These are phyloP conservation scores for Cetradonia linearis DNA, from an alignment of 495 filamentous ascomycete genomes.

Conservation along the genomic window DNA sequence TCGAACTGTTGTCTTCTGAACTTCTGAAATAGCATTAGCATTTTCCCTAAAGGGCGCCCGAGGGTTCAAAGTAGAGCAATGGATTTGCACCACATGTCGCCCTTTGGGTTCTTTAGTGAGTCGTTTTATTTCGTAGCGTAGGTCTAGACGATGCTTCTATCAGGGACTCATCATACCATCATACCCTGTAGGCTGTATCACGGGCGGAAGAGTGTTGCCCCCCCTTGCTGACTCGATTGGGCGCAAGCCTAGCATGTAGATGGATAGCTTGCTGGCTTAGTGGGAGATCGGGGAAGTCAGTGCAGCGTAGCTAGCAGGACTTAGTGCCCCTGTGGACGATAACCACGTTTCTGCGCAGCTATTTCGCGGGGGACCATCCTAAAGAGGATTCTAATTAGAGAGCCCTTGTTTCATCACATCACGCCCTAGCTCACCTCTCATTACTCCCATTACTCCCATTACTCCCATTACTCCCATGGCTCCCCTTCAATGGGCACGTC, in stretches of 20 bases:
- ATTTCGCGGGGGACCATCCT: constrained; percentile 14
- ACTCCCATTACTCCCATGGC: constrained; percentile 1
- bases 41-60: background rate
- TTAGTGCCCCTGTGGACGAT: constrained; percentile 13
- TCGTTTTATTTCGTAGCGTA: background rate
- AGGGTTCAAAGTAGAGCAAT: constrained; percentile 5
- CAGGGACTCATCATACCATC: background rate
- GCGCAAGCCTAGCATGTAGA: background rate
- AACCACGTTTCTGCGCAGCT: constrained; percentile 18
- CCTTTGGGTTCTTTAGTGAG: background rate
- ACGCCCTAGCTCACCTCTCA: constrained; percentile 16
- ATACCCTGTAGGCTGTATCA: background rate
- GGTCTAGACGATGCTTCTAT: background rate
- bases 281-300: constrained; percentile 1
- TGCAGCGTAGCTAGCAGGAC: background rate
- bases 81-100: background rate
- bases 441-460: background rate
- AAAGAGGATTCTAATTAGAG: constrained; percentile 16
- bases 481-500: constrained; percentile 6
- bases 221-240: constrained; percentile 5
- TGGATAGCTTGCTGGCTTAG: background rate
- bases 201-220: background rate
- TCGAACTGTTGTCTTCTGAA: background rate
- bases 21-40: background rate
- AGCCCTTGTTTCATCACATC: constrained; percentile 21